Base-by-base conservation (phyloP, 495 filamentous ascomycete genomes). In the Penicillium antarcticum region DNA sequence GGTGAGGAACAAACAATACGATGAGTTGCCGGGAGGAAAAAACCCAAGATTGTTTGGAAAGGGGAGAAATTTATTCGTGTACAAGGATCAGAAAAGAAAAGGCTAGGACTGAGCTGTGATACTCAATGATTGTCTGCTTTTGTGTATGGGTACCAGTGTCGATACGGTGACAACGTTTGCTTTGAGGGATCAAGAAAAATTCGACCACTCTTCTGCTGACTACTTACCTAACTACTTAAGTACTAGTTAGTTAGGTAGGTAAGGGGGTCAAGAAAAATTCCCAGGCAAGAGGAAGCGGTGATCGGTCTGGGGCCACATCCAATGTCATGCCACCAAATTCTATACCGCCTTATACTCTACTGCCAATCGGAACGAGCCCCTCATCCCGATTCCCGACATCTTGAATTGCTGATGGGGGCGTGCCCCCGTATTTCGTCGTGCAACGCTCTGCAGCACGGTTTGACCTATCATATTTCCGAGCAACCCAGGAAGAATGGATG, bases 11-110 rank as follows among this genome's bases (percentile, higher is more conserved):
- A 50, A 59, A 54, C 42, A 24, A 56, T 31, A 48, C 52, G 40
- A 43, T 58, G 55, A 55, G 48, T 56, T 56, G 18, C 29, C 29
- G 36, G 57, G 57, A 56, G 48, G 36, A 39, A 48, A 48, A 51
- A 42, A 29, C 34, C 45, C 39, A 53, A 51, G 24, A 53, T 51
- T 53, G 33, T 42, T 55, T 52, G 43, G 18, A 48, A 44, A 35
- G 52, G 18, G 43, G 44, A 46, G 26, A 46, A 38, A 11, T 45
- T 49, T 35, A 42, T 50, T 50, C 42, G 45, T 48, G 55, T 49
- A 49, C 24, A 41, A 49, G 40, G 39, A 18, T 45, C 32, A 38
- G 33, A 47, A 53, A 53, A 23, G 38, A 53, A 53, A 48, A 51
- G 55, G 42, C 41, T 56, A 56, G 45, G 40, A 45, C 46, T 56